phyloP scores from a whole-genome alignment of 2,329 filamentous ascomycete species.

The Plectosphaerella cucumerina region DNA sequence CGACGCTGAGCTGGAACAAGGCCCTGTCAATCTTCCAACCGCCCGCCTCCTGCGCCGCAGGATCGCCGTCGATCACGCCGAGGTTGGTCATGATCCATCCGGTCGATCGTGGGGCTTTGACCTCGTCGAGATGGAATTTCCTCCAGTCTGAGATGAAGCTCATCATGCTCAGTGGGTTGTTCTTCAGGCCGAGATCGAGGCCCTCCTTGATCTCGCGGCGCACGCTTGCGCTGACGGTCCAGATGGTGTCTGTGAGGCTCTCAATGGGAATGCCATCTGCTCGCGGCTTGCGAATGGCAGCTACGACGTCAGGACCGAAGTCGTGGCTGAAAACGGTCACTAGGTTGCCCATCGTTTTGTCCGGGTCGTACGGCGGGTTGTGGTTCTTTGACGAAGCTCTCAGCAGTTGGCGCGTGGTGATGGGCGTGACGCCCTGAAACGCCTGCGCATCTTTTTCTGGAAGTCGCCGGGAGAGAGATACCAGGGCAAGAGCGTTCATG shows the following conservation, averaged over 20 bases:
- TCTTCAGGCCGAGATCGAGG: conserved; percentile 15
- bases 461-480: not conserved
- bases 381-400: not conserved
- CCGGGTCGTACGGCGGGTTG: conserved; percentile 3
- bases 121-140: conserved; percentile 7
- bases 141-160: conserved; percentile 20
- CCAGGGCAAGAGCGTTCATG: not conserved
- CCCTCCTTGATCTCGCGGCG: conserved; percentile 9
- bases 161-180: conserved; percentile 18
- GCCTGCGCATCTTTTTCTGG: not conserved
- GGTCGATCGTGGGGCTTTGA: conserved; percentile 9
- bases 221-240: conserved; percentile 13
- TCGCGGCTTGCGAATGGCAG: not conserved
- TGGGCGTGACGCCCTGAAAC: not conserved
- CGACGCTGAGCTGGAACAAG: conserved; percentile 3
- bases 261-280: not conserved
- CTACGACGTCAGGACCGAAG: not conserved
- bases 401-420: not conserved
- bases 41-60: not conserved
- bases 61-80: conserved; percentile 17
- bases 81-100: conserved; percentile 21
- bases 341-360: conserved; percentile 12
- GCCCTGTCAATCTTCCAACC: conserved; percentile 18
- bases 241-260: conserved; percentile 14
- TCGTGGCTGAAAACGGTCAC: conserved; percentile 7